Evolutionary conservation across 306 rosid genomes (phyloP), one percentile per base, ranked within the genome.

Genomic region (Ceratonia siliqua): DNA sequence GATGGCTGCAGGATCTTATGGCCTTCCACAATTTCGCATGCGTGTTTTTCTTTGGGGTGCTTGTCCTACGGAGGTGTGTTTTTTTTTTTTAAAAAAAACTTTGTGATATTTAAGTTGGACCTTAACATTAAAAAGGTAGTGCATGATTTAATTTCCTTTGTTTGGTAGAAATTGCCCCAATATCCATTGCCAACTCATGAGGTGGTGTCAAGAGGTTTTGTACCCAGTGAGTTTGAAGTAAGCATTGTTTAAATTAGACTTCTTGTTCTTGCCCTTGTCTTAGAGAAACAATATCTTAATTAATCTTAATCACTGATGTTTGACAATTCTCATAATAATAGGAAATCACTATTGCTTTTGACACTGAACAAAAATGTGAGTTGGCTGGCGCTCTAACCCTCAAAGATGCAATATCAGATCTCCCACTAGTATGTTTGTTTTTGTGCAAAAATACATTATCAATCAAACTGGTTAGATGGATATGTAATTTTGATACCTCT

Each of bases 41-140:
- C 94, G 98, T 0, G 92, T 90, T 13, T 89, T 93, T 33, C 55
- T 89, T 18, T 93, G 98, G 98, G 98, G 98, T 5, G 94, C 98
- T 39, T 83, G 22, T 32, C 89, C 88, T 1, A 72, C 81, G 0
- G 81, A 82, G 87, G 96, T 93, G 3, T 54, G n/a, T 11, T 13
- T 9, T 4, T 21, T 3, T 17, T 14, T 25, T 33, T 5, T 30
- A n/a, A n/a, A n/a, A n/a, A n/a, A n/a, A n/a, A n/a, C 17, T 71
- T 24, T 24, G 6, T 62, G 33, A 63, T 18, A 0, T 30, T 8
- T 50, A 18, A 7, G 21, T 45, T 57, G 39, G 21, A 43, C 1
- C 2, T 33, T 62, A 5, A 55, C 27, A 25, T 32, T 50, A 28
- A 22, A 8, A 6, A 0, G 2, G 49, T 33, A 36, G 8, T 66